A percentile compares a stretch with the other conserved stretches of the same genome.
phyloP scores from a whole-genome alignment of 2,329 filamentous ascomycete genomes.

The Aspergillus sp. region DNA sequence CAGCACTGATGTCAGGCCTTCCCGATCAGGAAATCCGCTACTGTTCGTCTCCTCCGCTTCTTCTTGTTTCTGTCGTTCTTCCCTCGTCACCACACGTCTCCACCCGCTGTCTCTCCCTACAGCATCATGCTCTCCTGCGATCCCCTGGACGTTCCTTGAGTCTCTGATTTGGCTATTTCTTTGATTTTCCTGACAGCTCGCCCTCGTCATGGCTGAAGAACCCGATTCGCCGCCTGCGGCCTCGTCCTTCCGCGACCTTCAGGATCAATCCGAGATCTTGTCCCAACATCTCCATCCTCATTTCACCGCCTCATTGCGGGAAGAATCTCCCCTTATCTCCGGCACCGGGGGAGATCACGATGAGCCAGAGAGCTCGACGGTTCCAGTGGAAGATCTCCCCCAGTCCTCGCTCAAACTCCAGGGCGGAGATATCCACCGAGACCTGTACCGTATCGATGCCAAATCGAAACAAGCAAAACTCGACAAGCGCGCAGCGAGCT shows the following conservation, averaged over 20 bases:
- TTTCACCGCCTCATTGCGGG: conserved; percentile 1
- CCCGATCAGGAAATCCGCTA: too few relatives aligned
- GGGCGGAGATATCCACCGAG: conserved; percentile 75
- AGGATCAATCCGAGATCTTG: conserved; percentile 3
- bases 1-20: too few relatives aligned
- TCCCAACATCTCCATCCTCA: conserved; percentile 3
- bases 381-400: conserved; percentile 11
- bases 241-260: background rate
- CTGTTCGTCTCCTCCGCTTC: too few relatives aligned
- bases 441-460: conserved; percentile 72
- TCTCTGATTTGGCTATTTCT: background rate
- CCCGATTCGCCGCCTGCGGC: background rate
- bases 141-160: background rate
- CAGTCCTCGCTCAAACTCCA: conserved; percentile 71
- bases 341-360: background rate
- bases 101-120: background rate
- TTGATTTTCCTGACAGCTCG: background rate
- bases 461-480: conserved; percentile 44
- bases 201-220: background rate
- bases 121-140: background rate
- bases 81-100: too few relatives aligned
- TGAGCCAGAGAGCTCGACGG: conserved; percentile 1
- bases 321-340: background rate
- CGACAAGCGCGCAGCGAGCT: conserved; percentile 64
- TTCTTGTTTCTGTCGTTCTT: too few relatives aligned